Evolutionary conservation across 2,329 filamentous ascomycete species (phyloP).

Genomic region (Magnaporthiopsis incrustans): DNA sequence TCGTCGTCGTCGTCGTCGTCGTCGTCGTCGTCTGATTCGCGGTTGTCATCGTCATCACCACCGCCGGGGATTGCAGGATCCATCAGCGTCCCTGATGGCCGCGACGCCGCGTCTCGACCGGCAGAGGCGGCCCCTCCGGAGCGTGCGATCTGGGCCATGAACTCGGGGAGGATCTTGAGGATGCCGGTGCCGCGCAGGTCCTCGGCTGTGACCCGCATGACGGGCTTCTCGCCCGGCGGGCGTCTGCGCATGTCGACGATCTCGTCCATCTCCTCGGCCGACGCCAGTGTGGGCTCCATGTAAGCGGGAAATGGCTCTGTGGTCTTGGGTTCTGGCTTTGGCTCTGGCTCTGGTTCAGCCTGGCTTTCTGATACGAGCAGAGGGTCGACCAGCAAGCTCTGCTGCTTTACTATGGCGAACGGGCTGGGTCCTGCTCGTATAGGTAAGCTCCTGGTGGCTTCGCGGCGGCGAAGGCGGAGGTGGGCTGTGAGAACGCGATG

Average conservation of each 20-base stretch:
- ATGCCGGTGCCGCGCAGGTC: conserved; percentile 16
- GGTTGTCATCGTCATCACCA: not conserved
- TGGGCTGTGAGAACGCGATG: not conserved
- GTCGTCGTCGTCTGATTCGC: not conserved
- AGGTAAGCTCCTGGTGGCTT: not conserved
- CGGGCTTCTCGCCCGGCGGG: conserved; percentile 12
- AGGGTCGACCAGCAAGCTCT: not conserved
- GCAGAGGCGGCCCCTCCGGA: conserved; percentile 9
- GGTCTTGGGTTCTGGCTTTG: conserved; percentile 11
- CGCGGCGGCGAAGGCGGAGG: not conserved
- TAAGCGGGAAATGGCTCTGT: conserved; percentile 16
- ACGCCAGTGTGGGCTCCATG: conserved; percentile 15
- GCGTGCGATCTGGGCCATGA: conserved; percentile 17
- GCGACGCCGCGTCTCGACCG: conserved; percentile 12
- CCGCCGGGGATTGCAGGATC: not conserved
- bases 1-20: conserved; percentile 5
- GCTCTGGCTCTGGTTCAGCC: conserved; percentile 9
- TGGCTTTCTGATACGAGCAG: not conserved
- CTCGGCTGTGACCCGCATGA: conserved; percentile 15
- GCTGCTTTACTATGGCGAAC: not conserved
- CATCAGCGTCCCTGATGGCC: conserved; percentile 8
- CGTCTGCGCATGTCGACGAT: conserved; percentile 14
- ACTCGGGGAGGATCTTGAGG: conserved; percentile 16
- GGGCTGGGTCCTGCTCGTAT: not conserved
- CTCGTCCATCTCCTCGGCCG: conserved; percentile 15